Evolutionary conservation across 2,329 filamentous ascomycete genomes (phyloP).

Genomic region (Pestalotiopsis sp.): DNA sequence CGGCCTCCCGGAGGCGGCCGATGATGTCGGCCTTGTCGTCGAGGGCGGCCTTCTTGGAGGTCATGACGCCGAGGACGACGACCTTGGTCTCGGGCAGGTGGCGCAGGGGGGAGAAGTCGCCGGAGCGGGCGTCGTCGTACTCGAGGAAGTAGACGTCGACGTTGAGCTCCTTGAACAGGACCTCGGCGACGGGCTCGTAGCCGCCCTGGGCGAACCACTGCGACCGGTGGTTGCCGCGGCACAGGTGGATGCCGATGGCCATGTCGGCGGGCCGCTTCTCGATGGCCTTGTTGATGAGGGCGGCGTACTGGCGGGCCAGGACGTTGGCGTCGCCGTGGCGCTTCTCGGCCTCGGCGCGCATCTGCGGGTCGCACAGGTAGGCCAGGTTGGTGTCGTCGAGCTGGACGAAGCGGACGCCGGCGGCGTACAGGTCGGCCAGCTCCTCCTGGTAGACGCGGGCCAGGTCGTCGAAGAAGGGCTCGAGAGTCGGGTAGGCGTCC

Average conservation of each 20-base stretch:
- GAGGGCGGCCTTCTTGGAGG: conserved; percentile 58
- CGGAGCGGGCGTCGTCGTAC: conserved; percentile 58
- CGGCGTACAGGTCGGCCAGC: conserved; percentile 50
- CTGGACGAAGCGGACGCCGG: conserved; percentile 59
- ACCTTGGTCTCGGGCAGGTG: conserved; percentile 56
- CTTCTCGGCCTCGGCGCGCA: conserved; percentile 54
- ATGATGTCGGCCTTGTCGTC: conserved; percentile 47
- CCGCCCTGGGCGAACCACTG: conserved; percentile 61
- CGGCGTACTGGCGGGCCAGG: conserved; percentile 54
- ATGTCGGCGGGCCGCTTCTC: conserved; percentile 54
- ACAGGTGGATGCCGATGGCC: conserved; percentile 59
- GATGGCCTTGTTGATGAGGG: conserved; percentile 57
- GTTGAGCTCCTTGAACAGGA: conserved; percentile 58
- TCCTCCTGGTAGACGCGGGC: conserved; percentile 58
- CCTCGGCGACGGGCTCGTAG: conserved; percentile 60
- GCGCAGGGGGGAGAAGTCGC: conserved; percentile 57
- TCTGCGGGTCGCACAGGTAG: conserved; percentile 59
- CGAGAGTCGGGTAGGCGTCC: conserved; percentile 55
- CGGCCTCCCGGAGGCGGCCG: conserved; percentile 45
- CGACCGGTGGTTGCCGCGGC: conserved; percentile 58
- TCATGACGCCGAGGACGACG: conserved; percentile 59
- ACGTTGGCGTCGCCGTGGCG: conserved; percentile 52
- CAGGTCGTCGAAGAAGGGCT: conserved; percentile 58
- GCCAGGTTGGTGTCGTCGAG: conserved; percentile 63
- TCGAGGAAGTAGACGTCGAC: conserved; percentile 63